Base-by-base conservation (phyloP, 495 filamentous ascomycete genomes). In the Talaromyces adpressus region DNA sequence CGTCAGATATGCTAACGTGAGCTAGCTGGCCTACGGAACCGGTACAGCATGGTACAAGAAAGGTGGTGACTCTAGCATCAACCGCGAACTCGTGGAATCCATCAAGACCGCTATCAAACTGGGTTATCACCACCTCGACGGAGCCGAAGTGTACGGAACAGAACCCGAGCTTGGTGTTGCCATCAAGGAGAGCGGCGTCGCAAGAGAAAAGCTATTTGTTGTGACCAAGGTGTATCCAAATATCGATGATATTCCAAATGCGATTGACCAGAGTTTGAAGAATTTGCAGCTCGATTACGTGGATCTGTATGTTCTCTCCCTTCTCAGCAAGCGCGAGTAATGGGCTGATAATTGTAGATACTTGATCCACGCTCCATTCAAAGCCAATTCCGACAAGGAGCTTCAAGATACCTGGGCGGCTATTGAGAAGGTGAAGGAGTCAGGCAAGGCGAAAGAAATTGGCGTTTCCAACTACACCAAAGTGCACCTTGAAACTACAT, bases 401-500 rank as follows among this genome's bases (percentile, higher is more conserved):
- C 82, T 92, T 22, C 89, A 91, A 71, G 64, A 73, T 25, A 83
- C 87, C 47, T 96, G 92, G 92, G 81, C 82, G 53, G 85, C 85
- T 34, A 85, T 96, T 83, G 92, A 97, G 70, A 78, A 81, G 49
- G 81, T 95, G 63, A 82, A 89, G 68, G 80, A 78, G 16, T 69
- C 73, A 23, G 92, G 92, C 11, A 84, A 88, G 62, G 87, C 89
- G 9, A 84, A 84, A 57, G 86, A 85, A 22, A 95, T 96, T 69
- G 92, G 92, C 12, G 91, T 96, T 4, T 92, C 89, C 64, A 97
- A 96, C 70, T 95, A 85, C 75, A 68, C 89, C 11, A 77, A 85
- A 36, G 71, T 75, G 39, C 83, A 96, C 68, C 77, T 97, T 18
- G 84, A 91, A 68, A 79, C 81, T 2, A 82, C 88, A 41, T 73